These are phyloP conservation scores for Austroboletus eburneus DNA, from an alignment of 768 basidiomycete genomes.

Conservation along the genomic window DNA sequence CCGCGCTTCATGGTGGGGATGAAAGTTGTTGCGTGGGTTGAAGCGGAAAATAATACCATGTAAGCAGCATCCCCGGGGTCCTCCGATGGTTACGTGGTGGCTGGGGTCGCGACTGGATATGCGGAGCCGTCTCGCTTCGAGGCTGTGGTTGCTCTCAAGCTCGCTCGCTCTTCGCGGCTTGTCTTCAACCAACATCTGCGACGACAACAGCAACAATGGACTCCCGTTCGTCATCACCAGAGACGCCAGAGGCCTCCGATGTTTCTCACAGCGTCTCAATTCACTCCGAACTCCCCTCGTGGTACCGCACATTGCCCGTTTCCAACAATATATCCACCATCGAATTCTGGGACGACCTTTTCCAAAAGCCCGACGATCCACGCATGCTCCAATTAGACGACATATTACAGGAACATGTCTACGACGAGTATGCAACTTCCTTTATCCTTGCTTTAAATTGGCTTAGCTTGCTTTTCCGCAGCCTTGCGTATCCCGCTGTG, in stretches of 20 bases:
- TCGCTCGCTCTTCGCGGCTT: constrained; percentile 3
- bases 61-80: constrained; percentile 21
- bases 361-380: constrained; percentile 47
- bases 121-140: not conserved
- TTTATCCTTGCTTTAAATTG: constrained; percentile 3
- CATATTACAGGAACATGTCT: constrained; percentile 67
- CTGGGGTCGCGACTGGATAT: constrained; percentile 3
- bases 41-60: constrained; percentile 18
- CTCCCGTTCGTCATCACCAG: constrained; percentile 71
- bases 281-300: constrained; percentile 49
- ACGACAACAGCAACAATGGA: constrained; percentile 47
- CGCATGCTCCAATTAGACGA: constrained; percentile 68
- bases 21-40: not conserved
- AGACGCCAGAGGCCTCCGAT: constrained; percentile 63
- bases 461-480: constrained; percentile 6
- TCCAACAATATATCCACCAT: constrained; percentile 37
- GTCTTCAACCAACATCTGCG: constrained; percentile 46
- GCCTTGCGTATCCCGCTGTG: constrained; percentile 17
- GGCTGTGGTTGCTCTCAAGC: not conserved
- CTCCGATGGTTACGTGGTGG: not conserved
- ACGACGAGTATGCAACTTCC: constrained; percentile 59
- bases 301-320: constrained; percentile 51
- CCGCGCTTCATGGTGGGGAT: constrained; percentile 59
- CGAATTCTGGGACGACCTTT: constrained; percentile 43
- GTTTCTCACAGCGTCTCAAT: constrained; percentile 46